These are phyloP conservation scores for Blastobotrys niveus DNA, from an alignment of 1,139 yeast genomes.

Conservation along the genomic window DNA sequence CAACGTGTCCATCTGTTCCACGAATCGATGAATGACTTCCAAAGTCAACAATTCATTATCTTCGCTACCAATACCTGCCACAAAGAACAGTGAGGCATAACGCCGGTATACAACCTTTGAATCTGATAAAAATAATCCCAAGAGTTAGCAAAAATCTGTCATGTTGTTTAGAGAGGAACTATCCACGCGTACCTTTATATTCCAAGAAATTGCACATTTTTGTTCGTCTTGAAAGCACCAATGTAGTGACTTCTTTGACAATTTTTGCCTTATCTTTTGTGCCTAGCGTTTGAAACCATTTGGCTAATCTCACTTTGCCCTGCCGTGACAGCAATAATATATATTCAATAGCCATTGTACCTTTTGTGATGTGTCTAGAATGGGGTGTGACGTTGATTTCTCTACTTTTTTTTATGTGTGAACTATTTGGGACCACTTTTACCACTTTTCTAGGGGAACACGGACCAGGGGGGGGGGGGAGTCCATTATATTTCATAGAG, in stretches of 20 bases:
- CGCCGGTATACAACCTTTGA: slow-evolving; percentile 84
- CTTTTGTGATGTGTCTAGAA: too few relatives aligned
- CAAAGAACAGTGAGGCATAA: slow-evolving; percentile 86
- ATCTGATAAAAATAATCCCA: slow-evolving; percentile 45
- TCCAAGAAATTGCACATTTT: slow-evolving; percentile 96
- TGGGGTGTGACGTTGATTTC: too few relatives aligned
- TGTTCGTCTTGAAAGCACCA: slow-evolving; percentile 77
- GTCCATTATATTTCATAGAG: too few relatives aligned
- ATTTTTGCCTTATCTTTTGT: slow-evolving; percentile 81
- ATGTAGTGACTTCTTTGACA: slow-evolving; percentile 78
- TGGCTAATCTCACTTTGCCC: slow-evolving; percentile 87
- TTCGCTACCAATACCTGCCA: slow-evolving; percentile 75
- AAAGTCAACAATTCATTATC: slow-evolving; percentile 84
- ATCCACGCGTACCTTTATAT: too few relatives aligned
- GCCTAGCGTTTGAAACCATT: slow-evolving; percentile 83
- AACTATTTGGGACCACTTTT: too few relatives aligned
- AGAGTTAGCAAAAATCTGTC: background rate
- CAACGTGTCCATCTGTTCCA: slow-evolving; percentile 92
- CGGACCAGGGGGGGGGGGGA: too few relatives aligned
- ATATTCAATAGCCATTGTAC: slow-evolving; percentile 76
- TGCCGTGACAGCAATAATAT: slow-evolving; percentile 81
- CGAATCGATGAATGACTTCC: slow-evolving; percentile 87
- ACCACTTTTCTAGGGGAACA: too few relatives aligned
- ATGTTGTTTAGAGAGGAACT: slow-evolving; percentile 25
- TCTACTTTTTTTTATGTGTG: too few relatives aligned